Conservation (phyloP, 2,329 filamentous ascomycete species). For the Chaetomium sp. region DNA sequence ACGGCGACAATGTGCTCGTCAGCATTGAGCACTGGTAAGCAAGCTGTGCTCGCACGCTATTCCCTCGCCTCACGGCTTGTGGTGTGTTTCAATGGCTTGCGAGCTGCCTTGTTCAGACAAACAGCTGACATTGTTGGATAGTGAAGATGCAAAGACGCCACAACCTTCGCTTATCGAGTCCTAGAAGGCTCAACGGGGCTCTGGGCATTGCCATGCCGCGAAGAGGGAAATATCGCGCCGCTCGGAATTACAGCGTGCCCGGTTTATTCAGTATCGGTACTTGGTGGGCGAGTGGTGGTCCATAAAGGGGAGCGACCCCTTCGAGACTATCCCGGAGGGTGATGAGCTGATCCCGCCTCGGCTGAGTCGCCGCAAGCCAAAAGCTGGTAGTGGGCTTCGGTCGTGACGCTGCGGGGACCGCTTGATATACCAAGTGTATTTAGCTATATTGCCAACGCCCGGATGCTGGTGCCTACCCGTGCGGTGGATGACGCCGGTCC, state of each 20-base stretch:
- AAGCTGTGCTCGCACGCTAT: not conserved
- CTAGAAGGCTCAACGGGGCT: not conserved
- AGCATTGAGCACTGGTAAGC: conserved; percentile 15
- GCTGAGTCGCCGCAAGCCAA: not conserved
- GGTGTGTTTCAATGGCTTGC: not conserved
- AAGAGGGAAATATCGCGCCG: not conserved
- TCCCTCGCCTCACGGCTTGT: not conserved
- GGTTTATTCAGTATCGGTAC: not conserved
- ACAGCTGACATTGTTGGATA: not conserved
- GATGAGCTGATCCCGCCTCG: not conserved
- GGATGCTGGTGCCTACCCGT: not conserved
- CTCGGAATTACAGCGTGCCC: not conserved
- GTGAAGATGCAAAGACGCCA: conserved; percentile 13
- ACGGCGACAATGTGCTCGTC: not conserved
- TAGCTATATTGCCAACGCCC: not conserved
- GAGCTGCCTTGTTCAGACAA: not conserved
- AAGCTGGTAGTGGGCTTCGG: not conserved
- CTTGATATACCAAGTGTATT: not conserved
- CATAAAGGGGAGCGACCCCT: not conserved
- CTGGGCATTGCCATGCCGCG: not conserved
- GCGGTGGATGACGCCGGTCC: not conserved
- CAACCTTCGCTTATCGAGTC: not conserved
- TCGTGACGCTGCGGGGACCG: not conserved
- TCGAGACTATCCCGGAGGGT: not conserved
- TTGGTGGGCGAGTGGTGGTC: not conserved